These are phyloP conservation scores for Aspergillus aculeatus DNA, from an alignment of 2,329 filamentous ascomycete species.

Conservation along the genomic window DNA sequence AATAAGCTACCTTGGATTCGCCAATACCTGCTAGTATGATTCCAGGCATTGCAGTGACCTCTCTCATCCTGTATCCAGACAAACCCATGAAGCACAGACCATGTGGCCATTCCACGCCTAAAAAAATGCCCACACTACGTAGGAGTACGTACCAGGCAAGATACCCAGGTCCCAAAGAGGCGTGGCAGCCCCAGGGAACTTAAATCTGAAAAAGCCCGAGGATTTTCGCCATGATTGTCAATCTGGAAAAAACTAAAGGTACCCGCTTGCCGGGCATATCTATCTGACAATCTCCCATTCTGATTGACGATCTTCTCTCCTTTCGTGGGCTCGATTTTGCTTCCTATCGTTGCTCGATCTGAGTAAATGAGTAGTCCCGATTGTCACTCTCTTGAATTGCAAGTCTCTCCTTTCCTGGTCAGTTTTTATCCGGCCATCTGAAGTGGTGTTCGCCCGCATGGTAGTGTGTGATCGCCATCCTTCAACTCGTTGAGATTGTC, in stretches of 20 bases:
- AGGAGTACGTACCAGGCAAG: not conserved
- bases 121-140: slow-evolving; percentile 9
- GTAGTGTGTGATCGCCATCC: slow-evolving; percentile 7
- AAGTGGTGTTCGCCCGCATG: slow-evolving; percentile 1
- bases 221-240: slow-evolving; percentile 15
- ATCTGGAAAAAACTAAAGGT: slow-evolving; percentile 13
- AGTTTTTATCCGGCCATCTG: not conserved
- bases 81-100: slow-evolving; percentile 7
- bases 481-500: slow-evolving; percentile 12
- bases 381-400: not conserved
- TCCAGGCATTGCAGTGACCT: slow-evolving; percentile 4
- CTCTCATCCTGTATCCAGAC: not conserved
- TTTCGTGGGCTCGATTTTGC: slow-evolving; percentile 13
- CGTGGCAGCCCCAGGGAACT: slow-evolving; percentile 13
- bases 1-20: slow-evolving; percentile 1
- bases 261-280: slow-evolving; percentile 17
- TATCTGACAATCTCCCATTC: slow-evolving; percentile 14
- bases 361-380: slow-evolving; percentile 2
- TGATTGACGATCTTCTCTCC: slow-evolving; percentile 16
- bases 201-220: slow-evolving; percentile 14
- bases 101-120: slow-evolving; percentile 10
- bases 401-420: slow-evolving; percentile 1
- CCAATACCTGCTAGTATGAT: slow-evolving; percentile 1
- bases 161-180: not conserved
- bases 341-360: slow-evolving; percentile 7